A percentile compares a stretch with the other conserved stretches of the same genome.
Evolutionary conservation across 768 basidiomycete genomes (phyloP).

Genomic region (Pluteus cervinus): DNA sequence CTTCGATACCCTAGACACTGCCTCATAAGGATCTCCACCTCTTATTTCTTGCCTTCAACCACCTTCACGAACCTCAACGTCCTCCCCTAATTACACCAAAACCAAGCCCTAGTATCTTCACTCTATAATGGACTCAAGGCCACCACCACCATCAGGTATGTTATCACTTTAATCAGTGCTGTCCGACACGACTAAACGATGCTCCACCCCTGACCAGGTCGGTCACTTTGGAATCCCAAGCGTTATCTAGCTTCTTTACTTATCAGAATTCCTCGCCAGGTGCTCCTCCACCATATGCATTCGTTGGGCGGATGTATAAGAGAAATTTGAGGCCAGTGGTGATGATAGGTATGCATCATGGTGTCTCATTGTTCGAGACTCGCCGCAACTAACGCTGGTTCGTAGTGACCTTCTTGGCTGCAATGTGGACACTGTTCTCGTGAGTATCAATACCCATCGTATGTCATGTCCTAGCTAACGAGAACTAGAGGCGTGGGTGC

Average conservation of each 20-base stretch:
- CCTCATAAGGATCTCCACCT: too few relatives aligned
- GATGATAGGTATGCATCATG: constrained; percentile 26
- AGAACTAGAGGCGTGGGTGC: constrained; percentile 26
- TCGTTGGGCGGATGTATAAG: constrained; percentile 48
- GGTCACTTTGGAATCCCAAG: constrained; percentile 6
- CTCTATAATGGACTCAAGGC: constrained; percentile 33
- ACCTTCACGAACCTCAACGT: too few relatives aligned
- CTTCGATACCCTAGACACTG: too few relatives aligned
- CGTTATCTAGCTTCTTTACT: neutral
- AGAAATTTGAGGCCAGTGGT: constrained; percentile 61
- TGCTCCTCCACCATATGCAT: constrained; percentile 53
- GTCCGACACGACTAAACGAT: constrained; percentile 7
- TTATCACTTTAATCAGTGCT: constrained; percentile 2
- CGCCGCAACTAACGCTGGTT: constrained; percentile 7
- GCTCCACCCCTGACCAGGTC: constrained; percentile 9
- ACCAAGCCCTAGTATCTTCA: too few relatives aligned
- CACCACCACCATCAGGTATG: constrained; percentile 36
- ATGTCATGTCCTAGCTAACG: neutral
- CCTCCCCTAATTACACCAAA: too few relatives aligned
- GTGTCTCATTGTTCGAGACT: constrained; percentile 3
- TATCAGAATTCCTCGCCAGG: constrained; percentile 20
- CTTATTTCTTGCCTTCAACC: too few relatives aligned
- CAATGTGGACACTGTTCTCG: constrained; percentile 60
- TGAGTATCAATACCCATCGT: constrained; percentile 31
- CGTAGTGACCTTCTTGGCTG: constrained; percentile 38